Conservation (phyloP, 352 stramenopile genomes). For the Globisporangium takayamanum region DNA sequence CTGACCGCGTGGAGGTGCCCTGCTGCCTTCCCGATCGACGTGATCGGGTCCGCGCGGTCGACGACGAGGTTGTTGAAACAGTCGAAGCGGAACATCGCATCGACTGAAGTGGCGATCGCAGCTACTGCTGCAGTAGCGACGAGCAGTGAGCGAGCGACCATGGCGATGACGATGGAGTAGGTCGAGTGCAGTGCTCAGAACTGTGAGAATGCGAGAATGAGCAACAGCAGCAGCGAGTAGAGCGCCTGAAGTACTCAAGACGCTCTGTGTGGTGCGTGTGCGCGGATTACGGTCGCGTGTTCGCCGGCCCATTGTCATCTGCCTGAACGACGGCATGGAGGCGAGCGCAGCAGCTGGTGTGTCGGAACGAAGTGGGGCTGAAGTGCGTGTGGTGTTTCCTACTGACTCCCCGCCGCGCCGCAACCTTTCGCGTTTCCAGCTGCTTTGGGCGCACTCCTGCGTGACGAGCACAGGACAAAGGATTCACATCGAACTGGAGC, state of each 20-base stretch:
- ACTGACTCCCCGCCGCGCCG: background rate
- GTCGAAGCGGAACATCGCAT: conserved; percentile 39
- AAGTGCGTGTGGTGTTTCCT: background rate
- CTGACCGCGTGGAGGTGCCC: conserved; percentile 38
- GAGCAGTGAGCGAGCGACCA: background rate
- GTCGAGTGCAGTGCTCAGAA: background rate
- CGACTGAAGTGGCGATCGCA: background rate
- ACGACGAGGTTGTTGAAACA: conserved; percentile 55
- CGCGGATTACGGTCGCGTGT: background rate
- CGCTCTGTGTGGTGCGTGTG: background rate
- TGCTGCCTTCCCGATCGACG: conserved; percentile 17
- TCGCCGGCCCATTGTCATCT: background rate
- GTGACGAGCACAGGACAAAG: no score
- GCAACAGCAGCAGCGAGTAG: background rate
- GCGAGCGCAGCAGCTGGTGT: background rate
- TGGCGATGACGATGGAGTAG: background rate
- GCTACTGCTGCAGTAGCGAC: background rate
- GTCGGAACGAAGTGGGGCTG: background rate
- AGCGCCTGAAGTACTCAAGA: background rate
- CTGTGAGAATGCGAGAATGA: background rate
- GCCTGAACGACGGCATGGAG: no score
- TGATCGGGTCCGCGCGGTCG: conserved; percentile 42
- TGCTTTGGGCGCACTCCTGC: no score
- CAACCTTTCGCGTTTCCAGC: background rate
- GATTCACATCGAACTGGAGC: no score